Conservation (phyloP, 1,139 yeast genomes). For the Sugiyamaella xylanicola region DNA sequence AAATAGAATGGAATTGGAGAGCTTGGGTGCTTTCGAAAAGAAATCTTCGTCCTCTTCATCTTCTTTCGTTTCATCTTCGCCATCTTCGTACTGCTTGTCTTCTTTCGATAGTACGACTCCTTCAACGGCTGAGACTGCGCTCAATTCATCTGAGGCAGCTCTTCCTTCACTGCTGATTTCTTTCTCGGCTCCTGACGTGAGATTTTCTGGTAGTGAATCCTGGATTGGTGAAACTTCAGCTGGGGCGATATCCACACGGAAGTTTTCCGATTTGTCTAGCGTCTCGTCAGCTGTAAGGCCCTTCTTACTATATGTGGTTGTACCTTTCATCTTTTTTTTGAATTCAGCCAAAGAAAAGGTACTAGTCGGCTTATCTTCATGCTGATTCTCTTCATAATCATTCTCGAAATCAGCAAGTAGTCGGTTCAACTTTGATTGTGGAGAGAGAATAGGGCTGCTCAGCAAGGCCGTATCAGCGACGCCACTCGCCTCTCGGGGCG, state of each 20-base stretch:
- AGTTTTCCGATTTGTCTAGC: background rate
- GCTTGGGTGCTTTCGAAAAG: background rate
- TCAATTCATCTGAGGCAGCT: too few species aligned
- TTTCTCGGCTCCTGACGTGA: too few species aligned
- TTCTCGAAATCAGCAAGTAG: conserved; percentile 13
- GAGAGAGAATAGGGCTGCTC: conserved; percentile 10
- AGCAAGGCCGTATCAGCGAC: background rate
- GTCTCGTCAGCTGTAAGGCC: background rate
- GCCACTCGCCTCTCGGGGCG: background rate
- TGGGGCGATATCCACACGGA: background rate
- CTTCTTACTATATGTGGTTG: background rate
- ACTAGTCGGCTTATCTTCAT: background rate
- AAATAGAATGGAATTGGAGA: conserved; percentile 3
- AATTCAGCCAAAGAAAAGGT: conserved; percentile 12
- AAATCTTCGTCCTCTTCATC: conserved; percentile 8
- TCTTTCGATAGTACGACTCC: too few species aligned
- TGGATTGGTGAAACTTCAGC: background rate
- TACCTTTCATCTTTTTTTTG: conserved; percentile 9
- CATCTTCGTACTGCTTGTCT: conserved; percentile 2
- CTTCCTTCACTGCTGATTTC: too few species aligned
- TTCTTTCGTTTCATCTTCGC: background rate
- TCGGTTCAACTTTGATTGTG: conserved; percentile 11
- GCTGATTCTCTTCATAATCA: conserved; percentile 5
- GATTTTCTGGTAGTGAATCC: too few species aligned
- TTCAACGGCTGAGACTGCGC: too few species aligned